phyloP scores from a whole-genome alignment of 169 alveolate genomes.

The Eimeria maxima region DNA sequence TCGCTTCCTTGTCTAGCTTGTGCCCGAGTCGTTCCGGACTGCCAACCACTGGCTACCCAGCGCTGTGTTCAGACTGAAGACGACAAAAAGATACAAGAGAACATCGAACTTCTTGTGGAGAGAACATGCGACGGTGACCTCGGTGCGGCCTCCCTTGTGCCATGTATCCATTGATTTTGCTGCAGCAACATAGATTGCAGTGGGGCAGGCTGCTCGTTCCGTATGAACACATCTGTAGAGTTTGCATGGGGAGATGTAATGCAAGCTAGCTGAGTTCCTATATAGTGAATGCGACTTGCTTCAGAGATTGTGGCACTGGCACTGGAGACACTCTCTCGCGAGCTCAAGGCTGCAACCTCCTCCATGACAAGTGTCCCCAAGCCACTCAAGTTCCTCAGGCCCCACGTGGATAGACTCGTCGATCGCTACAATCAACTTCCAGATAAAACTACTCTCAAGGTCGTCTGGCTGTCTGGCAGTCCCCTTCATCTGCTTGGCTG shows the following conservation, averaged over 20 bases:
- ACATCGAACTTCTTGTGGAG: conserved; percentile 82
- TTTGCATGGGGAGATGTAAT: too few relatives aligned
- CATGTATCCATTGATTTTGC: neutral
- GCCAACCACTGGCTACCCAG: neutral
- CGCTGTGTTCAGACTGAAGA: conserved; percentile 80
- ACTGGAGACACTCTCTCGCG: conserved; percentile 82
- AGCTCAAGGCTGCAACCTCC: conserved; percentile 90
- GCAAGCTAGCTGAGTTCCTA: neutral
- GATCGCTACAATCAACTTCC: conserved; percentile 85
- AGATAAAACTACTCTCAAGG: conserved; percentile 68
- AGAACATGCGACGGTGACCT: conserved; percentile 78
- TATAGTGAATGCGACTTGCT: neutral
- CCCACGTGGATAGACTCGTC: conserved; percentile 87
- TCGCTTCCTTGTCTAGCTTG: neutral
- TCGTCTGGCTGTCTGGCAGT: neutral
- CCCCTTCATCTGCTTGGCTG: neutral
- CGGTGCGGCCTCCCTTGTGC: conserved; percentile 36
- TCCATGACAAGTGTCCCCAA: conserved; percentile 93
- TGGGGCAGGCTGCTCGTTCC: neutral
- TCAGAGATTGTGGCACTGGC: conserved; percentile 82
- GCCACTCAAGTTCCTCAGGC: conserved; percentile 90
- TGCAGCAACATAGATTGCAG: conserved; percentile 17
- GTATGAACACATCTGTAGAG: neutral
- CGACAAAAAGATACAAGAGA: conserved; percentile 80
- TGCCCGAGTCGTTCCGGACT: neutral